Evolutionary conservation across 495 filamentous ascomycete genomes (phyloP).

Genomic region (Oidiodendron maius): DNA sequence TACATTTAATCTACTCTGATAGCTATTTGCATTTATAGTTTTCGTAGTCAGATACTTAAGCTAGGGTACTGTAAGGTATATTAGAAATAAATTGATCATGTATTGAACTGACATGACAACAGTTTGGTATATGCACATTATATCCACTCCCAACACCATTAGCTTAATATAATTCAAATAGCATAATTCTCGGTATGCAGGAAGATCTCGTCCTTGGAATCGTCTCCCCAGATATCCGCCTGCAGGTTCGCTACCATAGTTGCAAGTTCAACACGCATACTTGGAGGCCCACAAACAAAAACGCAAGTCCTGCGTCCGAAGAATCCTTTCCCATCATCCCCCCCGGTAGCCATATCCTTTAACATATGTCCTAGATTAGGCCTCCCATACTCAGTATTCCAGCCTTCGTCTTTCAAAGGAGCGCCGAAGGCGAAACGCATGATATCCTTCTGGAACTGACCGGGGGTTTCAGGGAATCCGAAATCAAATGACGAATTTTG

Average conservation of each 20-base stretch:
- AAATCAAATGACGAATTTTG: slow-evolving; percentile 58
- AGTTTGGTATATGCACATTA: slow-evolving; percentile 1
- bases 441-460: slow-evolving; percentile 72
- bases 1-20: too few species aligned
- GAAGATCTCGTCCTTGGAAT: slow-evolving; percentile 81
- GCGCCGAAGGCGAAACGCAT: slow-evolving; percentile 81
- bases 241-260: slow-evolving; percentile 79
- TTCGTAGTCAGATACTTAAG: too few species aligned
- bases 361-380: slow-evolving; percentile 83
- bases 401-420: slow-evolving; percentile 68
- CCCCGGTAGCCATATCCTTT: slow-evolving; percentile 62
- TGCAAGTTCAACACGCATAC: slow-evolving; percentile 82
- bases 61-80: too few species aligned
- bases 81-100: too few species aligned
- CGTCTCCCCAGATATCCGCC: slow-evolving; percentile 70
- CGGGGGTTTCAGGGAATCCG: slow-evolving; percentile 69
- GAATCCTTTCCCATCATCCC: slow-evolving; percentile 49
- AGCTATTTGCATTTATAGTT: too few species aligned
- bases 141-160: background rate
- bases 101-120: too few species aligned
- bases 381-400: slow-evolving; percentile 89
- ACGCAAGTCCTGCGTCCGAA: slow-evolving; percentile 84
- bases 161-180: slow-evolving; percentile 35
- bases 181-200: slow-evolving; percentile 95
- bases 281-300: slow-evolving; percentile 85